Base-by-base conservation (phyloP, 805 yeast genomes). In the Alloascoidea africana region DNA sequence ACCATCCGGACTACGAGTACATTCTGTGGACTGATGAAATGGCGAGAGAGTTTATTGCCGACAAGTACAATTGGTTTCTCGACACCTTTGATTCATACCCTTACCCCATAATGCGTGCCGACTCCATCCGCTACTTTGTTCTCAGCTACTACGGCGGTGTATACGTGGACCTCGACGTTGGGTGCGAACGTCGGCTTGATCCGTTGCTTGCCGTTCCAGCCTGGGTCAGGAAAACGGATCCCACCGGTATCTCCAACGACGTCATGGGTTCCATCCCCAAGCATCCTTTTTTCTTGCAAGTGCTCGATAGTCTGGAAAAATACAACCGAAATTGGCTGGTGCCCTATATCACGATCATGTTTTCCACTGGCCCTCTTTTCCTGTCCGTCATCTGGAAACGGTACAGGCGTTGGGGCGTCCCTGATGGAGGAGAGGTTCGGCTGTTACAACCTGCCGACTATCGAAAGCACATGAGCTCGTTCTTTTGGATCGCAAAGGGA, bases 261-360 rank as follows among this genome's bases (percentile, higher is more conserved):
- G 86, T 81, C 3, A 76, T 82, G 86, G 93, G 91, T 3, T 61
- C 85, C 2, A 76, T 79, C 14, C 89, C 86, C 34, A 63, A 65
- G 36, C 93, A 82, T 55, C 87, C 89, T 3, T 78, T 81, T 55
- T 80, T 79, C 58, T 53, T 68, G 34, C 76, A 75, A 50, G 77
- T 66, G 2, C 65, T 79, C 41, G 77, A 74, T 41, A 68, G 67
- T 27, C 59, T 82, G 41, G 56, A 70, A 40, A 63, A 55, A 37
- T 73, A 68, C 45, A 70, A 81, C 48, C 54, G 58, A 32, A 76
- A 77, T 52, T 80, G 86, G 76, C 55, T 76, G 27, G 70, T 79
- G 6, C 91, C 93, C 14, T 82, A 82, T 54, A 60, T 81, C 40
- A 80, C 91, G 27, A 79, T 82, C 51, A 78, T 82, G 87, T 75